Evolutionary conservation across 441 rosid genomes (phyloP), one percentile per base, ranked within the genome.

Genomic region (Daphne laureola): DNA sequence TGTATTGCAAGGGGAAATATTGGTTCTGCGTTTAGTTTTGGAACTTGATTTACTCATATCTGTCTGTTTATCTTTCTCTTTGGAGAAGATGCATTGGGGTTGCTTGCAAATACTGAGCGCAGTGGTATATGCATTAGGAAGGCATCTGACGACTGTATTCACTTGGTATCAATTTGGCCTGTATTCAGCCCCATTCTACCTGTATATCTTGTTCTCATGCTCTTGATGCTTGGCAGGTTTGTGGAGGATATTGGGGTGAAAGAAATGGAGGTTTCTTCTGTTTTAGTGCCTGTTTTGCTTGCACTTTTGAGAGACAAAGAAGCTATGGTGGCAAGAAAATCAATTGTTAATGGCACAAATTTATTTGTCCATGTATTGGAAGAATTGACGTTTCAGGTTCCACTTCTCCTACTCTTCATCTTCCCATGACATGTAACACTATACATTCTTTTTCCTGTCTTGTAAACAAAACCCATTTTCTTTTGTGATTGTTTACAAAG

Each of bases 301-400:
- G 74, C 72, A 36, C 78, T 77, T 62, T 64, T 78, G 63, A 81
- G 69, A 78, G 99, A 94, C 64, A 62, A 52, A 46, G 89, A 84
- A 65, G 67, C 78, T 8, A 12, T 46, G 66, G 82, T 95, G 74
- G 89, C 82, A 15, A 76, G 69, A 62, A 81, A 81, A 65, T 77
- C 97, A 54, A 71, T 95, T 70, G 73, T 83, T 63, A 64, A 73
- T 53, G 97, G 97, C 41, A 81, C 80, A 12, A 66, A 74, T 61
- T 71, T 91, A 63, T 91, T 73, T 71, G 76, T 83, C 68, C 51
- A 65, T 41, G 71, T 81, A 63, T 76, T 95, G 57, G 89, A 82
- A 79, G 92, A 88, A 79, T 69, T 91, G 87, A 65, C 81, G 59
- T 59, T 79, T 73, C 98, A 95, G 98, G 99, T 94, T 21, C 51